Percentiles rank a stretch among this genome's conserved stretches.
These are phyloP conservation scores for Phytophthora vignae DNA, from an alignment of 352 stramenopile species.

Conservation along the genomic window DNA sequence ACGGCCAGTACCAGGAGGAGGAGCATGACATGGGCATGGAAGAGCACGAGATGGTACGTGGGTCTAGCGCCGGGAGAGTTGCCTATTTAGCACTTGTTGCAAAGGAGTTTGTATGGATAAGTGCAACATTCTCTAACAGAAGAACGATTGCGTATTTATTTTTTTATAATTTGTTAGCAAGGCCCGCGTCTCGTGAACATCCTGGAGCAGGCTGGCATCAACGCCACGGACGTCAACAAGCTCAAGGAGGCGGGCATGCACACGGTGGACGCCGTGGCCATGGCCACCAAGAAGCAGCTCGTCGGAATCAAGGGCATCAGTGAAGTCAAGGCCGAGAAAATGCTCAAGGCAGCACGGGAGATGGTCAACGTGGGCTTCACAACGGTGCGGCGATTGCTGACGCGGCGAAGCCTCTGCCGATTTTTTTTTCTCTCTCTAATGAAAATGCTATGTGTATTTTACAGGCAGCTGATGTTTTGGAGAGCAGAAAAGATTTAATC, in stretches of 20 bases:
- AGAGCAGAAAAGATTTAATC: conserved; percentile 94
- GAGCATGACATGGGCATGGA: conserved; percentile 47
- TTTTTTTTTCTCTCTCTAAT: conserved; percentile 21
- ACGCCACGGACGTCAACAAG: conserved; percentile 98
- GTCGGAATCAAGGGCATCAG: conserved; percentile 99
- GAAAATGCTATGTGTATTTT: not conserved
- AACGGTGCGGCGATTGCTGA: conserved; percentile 83
- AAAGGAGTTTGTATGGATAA: conserved; percentile 33
- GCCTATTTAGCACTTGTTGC: not conserved
- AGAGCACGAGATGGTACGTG: conserved; percentile 53
- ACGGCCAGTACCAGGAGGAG: conserved; percentile 56
- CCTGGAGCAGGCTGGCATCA: conserved; percentile 97
- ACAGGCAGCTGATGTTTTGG: conserved; percentile 88
- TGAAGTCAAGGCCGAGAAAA: conserved; percentile 98
- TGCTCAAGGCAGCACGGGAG: conserved; percentile 97
- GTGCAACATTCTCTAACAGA: conserved; percentile 19
- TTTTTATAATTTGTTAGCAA: conserved; percentile 49
- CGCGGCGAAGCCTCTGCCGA: conserved; percentile 6
- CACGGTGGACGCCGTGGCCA: conserved; percentile 98
- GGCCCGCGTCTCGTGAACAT: conserved; percentile 86
- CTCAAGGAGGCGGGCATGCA: conserved; percentile 97
- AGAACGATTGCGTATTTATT: conserved; percentile 15
- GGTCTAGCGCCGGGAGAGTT: not conserved
- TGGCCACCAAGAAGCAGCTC: conserved; percentile 98
- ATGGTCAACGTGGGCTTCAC: conserved; percentile 99